phyloP scores from a whole-genome alignment of 768 basidiomycete species.

The Melanogaster broomeanus region DNA sequence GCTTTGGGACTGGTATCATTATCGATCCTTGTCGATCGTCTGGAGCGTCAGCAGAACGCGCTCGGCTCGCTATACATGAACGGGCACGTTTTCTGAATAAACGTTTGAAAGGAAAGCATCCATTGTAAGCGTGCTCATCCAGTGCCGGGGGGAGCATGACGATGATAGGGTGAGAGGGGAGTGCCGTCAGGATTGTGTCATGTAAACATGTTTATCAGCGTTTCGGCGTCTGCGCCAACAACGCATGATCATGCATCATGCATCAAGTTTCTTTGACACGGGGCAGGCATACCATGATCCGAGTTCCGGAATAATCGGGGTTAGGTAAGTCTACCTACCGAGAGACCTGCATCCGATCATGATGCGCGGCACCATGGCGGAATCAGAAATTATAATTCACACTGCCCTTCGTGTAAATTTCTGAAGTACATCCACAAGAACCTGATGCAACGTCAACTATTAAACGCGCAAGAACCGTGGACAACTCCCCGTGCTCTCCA shows the following conservation, averaged over 20 bases:
- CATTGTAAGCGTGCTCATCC: constrained; percentile 20
- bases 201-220: constrained; percentile 33
- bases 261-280: constrained; percentile 18
- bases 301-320: constrained; percentile 27
- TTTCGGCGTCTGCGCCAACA: constrained; percentile 19
- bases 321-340: constrained; percentile 19
- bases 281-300: constrained; percentile 22
- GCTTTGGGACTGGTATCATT: not conserved
- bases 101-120: constrained; percentile 23
- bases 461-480: constrained; percentile 2
- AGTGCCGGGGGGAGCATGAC: constrained; percentile 25
- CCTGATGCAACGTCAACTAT: constrained; percentile 4
- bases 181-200: constrained; percentile 4
- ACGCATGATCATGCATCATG: constrained; percentile 5
- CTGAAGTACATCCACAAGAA: constrained; percentile 5
- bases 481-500: constrained; percentile 8
- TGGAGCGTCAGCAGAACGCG: not conserved
- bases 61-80: not conserved
- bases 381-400: constrained; percentile 6
- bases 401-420: constrained; percentile 8
- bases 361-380: too few species aligned
- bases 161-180: constrained; percentile 7
- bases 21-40: constrained; percentile 6
- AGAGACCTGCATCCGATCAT: not conserved
- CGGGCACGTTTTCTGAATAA: constrained; percentile 12